Conservation (phyloP, 2,329 filamentous ascomycete genomes). For the Chalaropsis thielavioides region DNA sequence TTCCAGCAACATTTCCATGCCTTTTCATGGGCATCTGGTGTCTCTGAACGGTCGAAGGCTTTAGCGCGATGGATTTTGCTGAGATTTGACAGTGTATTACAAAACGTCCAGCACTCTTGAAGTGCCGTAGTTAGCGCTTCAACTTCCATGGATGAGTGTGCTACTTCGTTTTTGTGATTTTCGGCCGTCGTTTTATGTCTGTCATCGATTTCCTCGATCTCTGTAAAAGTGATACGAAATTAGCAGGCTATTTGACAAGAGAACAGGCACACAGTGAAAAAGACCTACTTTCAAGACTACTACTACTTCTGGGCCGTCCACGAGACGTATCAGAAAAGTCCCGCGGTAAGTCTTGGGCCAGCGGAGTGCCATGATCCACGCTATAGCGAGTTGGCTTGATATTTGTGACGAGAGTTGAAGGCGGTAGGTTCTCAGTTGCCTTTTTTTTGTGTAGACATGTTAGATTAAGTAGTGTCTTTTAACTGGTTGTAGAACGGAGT, state of each 20-base stretch:
- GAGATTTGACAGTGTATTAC: constrained; percentile 74
- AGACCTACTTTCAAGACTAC: constrained; percentile 59
- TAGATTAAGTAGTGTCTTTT: neutral
- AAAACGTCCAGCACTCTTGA: constrained; percentile 83
- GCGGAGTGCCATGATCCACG: constrained; percentile 58
- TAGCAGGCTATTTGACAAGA: neutral
- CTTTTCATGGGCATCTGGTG: constrained; percentile 65
- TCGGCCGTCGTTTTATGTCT: constrained; percentile 35
- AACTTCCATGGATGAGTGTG: constrained; percentile 42
- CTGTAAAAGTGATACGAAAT: neutral
- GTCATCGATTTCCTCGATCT: constrained; percentile 38
- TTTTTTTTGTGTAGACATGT: neutral
- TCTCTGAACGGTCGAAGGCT: constrained; percentile 60
- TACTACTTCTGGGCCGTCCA: constrained; percentile 51
- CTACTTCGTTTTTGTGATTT: neutral
- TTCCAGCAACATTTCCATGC: constrained; percentile 94
- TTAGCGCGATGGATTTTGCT: constrained; percentile 72
- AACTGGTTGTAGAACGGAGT: neutral
- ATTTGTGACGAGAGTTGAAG: constrained; percentile 62
- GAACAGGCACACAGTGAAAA: neutral
- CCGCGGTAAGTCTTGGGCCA: constrained; percentile 59
- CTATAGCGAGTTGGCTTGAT: constrained; percentile 52
- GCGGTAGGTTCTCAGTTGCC: constrained; percentile 30
- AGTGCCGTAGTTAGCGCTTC: constrained; percentile 59
- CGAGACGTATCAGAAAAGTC: constrained; percentile 50